Evolutionary conservation across 2,329 filamentous ascomycete species (phyloP).

Genomic region (Botrytis elliptica): DNA sequence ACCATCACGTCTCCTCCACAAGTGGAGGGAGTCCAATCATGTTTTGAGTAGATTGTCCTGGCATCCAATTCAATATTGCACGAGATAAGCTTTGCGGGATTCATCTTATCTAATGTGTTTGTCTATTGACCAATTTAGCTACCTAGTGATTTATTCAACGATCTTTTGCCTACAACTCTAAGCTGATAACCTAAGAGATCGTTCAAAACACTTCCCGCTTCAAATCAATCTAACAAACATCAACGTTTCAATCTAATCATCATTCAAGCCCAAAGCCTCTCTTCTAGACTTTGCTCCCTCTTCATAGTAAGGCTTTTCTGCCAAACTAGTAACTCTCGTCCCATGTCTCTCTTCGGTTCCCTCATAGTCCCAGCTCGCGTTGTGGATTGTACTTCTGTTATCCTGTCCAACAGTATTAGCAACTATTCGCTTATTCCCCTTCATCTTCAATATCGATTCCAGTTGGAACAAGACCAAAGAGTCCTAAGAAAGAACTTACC

Average conservation of each 20-base stretch:
- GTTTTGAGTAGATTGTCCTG: neutral
- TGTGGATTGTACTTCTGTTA: constrained; percentile 72
- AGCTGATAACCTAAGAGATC: neutral
- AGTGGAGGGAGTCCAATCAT: neutral
- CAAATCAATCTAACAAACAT: neutral
- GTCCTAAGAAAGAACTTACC: constrained; percentile 35
- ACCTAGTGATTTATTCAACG: neutral
- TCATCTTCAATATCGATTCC: neutral
- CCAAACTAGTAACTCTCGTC: constrained; percentile 67
- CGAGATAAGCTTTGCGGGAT: neutral
- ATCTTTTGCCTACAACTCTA: neutral
- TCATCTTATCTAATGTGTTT: neutral
- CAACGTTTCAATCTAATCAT: constrained; percentile 39
- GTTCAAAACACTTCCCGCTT: neutral
- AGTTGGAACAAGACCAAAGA: neutral
- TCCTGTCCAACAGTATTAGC: constrained; percentile 42
- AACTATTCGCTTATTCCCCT: neutral
- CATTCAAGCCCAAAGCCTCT: constrained; percentile 63
- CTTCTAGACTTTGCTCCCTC: constrained; percentile 62
- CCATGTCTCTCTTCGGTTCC: constrained; percentile 67
- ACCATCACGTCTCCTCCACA: neutral
- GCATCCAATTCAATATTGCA: neutral
- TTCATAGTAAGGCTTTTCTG: constrained; percentile 70
- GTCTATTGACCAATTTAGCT: neutral
- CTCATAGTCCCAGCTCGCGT: constrained; percentile 72